Conservation (phyloP, 2,329 filamentous ascomycete genomes). For the Exserohilum turcica region DNA sequence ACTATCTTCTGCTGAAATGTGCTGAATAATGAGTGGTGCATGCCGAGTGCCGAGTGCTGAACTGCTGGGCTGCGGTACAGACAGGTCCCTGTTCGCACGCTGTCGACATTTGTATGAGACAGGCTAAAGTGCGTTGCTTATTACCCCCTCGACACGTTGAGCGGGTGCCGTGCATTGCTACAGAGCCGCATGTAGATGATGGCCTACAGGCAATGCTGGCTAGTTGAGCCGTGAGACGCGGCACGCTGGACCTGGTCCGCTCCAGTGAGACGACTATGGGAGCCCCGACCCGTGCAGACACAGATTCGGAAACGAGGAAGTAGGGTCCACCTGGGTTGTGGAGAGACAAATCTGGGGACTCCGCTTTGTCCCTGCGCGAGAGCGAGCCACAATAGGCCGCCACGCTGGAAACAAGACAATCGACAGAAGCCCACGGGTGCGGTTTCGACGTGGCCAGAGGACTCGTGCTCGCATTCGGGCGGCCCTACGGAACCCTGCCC, state of each 20-base stretch:
- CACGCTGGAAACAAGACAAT: neutral
- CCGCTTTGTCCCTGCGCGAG: slow-evolving; percentile 29
- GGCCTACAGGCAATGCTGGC: neutral
- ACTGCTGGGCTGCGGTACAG: neutral
- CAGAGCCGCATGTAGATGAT: neutral
- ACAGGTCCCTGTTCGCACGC: neutral
- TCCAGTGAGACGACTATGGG: neutral
- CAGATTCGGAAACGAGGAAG: slow-evolving; percentile 1
- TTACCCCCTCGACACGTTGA: neutral
- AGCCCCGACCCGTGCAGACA: neutral
- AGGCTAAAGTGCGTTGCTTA: neutral
- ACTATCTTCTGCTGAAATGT: neutral
- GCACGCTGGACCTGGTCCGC: neutral
- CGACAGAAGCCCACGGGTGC: neutral
- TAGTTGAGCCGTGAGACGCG: neutral
- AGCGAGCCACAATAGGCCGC: slow-evolving; percentile 7
- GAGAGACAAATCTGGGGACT: slow-evolving; percentile 22
- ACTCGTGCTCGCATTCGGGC: too few species aligned
- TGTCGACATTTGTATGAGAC: neutral
- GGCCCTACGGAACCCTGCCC: neutral
- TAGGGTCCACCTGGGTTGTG: slow-evolving; percentile 6
- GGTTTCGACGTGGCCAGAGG: neutral
- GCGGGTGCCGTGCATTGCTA: neutral
- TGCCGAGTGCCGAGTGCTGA: neutral
- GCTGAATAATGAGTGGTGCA: too few species aligned